Evolutionary conservation across 2,329 filamentous ascomycete species (phyloP).

Genomic region (Aspergillus sp.): DNA sequence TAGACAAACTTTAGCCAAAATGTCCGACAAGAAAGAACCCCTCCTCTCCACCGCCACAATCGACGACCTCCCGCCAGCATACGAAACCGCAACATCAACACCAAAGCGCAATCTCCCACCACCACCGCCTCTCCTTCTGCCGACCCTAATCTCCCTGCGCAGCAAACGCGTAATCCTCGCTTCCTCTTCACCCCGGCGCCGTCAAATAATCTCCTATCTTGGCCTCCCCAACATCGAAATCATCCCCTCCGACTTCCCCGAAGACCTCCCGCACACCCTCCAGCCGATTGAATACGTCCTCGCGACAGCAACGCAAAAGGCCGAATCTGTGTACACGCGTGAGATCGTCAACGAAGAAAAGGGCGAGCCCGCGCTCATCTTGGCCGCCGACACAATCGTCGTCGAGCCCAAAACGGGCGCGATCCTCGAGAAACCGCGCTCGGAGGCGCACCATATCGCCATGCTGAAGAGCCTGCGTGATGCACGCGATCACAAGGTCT

Average conservation of each 20-base stretch:
- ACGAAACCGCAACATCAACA: slow-evolving; percentile 29
- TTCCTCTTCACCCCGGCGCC: slow-evolving; percentile 83
- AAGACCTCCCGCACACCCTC: slow-evolving; percentile 81
- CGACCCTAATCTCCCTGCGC: slow-evolving; percentile 76
- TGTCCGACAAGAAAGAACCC: slow-evolving; percentile 37
- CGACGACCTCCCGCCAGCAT: slow-evolving; percentile 43
- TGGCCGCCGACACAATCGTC: slow-evolving; percentile 90
- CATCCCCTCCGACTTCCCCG: slow-evolving; percentile 78
- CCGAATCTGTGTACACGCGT: slow-evolving; percentile 69
- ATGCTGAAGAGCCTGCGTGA: slow-evolving; percentile 86
- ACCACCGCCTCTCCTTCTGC: slow-evolving; percentile 71
- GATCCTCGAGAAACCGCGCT: slow-evolving; percentile 89
- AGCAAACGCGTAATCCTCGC: slow-evolving; percentile 85
- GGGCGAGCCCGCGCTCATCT: slow-evolving; percentile 80
- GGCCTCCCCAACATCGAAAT: slow-evolving; percentile 83
- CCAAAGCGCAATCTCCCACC: slow-evolving; percentile 37
- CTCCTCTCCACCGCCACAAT: slow-evolving; percentile 26
- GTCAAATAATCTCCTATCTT: slow-evolving; percentile 76
- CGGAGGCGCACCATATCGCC: slow-evolving; percentile 75
- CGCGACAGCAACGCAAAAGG: slow-evolving; percentile 82
- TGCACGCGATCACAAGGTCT: slow-evolving; percentile 75
- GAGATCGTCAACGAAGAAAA: slow-evolving; percentile 60
- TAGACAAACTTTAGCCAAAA: slow-evolving; percentile 18
- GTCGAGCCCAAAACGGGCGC: slow-evolving; percentile 70
- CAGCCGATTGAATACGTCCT: slow-evolving; percentile 90